Evolutionary conservation across 2,329 filamentous ascomycete genomes (phyloP).

Genomic region (Pseudocercospora crystallina): DNA sequence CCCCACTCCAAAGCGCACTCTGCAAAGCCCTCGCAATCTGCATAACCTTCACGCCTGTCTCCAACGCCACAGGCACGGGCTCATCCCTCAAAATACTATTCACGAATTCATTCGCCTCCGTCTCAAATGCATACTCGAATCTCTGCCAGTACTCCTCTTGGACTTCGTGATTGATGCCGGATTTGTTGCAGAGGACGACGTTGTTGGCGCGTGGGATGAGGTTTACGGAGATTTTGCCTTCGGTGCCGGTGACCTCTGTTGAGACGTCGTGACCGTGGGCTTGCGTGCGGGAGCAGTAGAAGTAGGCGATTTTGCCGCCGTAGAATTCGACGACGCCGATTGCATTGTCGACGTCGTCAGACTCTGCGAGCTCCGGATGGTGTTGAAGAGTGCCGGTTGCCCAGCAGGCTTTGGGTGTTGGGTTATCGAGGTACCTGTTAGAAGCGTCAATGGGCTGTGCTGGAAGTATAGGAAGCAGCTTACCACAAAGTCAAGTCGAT

Average conservation of each 20-base stretch:
- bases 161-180: conserved; percentile 40
- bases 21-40: conserved; percentile 53
- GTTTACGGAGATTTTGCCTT: conserved; percentile 34
- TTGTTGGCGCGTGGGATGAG: conserved; percentile 32
- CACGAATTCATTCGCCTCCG: conserved; percentile 43
- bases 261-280: conserved; percentile 45
- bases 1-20: conserved; percentile 54
- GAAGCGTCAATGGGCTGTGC: no score
- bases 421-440: conserved; percentile 42
- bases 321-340: conserved; percentile 48
- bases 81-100: conserved; percentile 38
- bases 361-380: conserved; percentile 40
- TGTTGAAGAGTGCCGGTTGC: conserved; percentile 29
- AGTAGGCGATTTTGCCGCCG: conserved; percentile 46
- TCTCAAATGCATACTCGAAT: conserved; percentile 43
- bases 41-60: conserved; percentile 37
- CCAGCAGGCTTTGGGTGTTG: conserved; percentile 36
- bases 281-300: conserved; percentile 45
- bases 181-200: conserved; percentile 35
- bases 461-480: no score
- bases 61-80: conserved; percentile 38
- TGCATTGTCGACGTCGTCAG: conserved; percentile 46
- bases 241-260: conserved; percentile 43
- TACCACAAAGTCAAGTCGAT: conserved; percentile 45
- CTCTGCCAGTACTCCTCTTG: conserved; percentile 41